Conservation (phyloP, 768 basidiomycete genomes). For the Termitomyces sp. region DNA sequence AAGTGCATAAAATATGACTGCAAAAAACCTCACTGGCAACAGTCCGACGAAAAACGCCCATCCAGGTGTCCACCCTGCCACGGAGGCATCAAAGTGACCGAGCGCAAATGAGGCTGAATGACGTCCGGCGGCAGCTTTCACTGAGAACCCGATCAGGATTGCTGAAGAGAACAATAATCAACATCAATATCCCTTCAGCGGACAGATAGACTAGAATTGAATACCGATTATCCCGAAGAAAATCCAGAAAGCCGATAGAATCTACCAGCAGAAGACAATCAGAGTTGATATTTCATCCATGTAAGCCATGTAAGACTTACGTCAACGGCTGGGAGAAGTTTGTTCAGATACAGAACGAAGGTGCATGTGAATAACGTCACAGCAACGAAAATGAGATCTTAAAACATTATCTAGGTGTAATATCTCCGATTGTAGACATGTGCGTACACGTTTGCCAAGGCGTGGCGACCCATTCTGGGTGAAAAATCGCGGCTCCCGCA, state of each 20-base stretch:
- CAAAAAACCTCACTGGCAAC: conserved; percentile 36
- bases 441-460: conserved; percentile 55
- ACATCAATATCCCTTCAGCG: not conserved
- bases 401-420: not conserved
- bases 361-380: conserved; percentile 40
- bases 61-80: conserved; percentile 62
- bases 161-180: conserved; percentile 24
- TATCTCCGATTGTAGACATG: not conserved
- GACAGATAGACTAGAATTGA: not conserved
- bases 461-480: conserved; percentile 51
- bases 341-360: conserved; percentile 54
- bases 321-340: conserved; percentile 42
- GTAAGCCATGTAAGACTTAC: conserved; percentile 21
- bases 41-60: conserved; percentile 69
- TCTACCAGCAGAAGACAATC: conserved; percentile 23
- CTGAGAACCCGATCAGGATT: conserved; percentile 49
- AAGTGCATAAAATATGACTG: not conserved
- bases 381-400: conserved; percentile 55
- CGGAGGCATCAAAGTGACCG: conserved; percentile 52
- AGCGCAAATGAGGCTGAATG: conserved; percentile 52
- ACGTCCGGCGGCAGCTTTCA: conserved; percentile 52
- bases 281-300: not conserved
- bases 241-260: conserved; percentile 59
- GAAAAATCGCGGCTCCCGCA: conserved; percentile 52
- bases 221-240: conserved; percentile 48